Conservation (phyloP, 306 rosid species). For the Styphnolobium japonicum region DNA sequence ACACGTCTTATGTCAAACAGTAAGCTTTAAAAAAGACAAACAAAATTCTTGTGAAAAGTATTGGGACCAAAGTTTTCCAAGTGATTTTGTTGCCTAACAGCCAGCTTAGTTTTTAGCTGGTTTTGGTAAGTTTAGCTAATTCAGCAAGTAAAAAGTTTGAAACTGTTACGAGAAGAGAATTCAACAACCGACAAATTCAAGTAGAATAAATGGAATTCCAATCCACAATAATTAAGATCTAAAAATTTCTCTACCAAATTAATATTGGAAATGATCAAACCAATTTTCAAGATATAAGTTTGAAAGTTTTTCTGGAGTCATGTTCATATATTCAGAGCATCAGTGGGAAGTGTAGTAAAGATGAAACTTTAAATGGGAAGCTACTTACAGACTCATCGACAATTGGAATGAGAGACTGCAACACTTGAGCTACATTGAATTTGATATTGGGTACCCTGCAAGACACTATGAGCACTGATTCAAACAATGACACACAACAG, state of each 20-base stretch:
- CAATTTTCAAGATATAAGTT: not conserved
- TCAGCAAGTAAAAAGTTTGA: not conserved
- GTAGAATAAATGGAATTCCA: not conserved
- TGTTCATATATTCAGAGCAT: not conserved
- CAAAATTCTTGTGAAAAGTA: not conserved
- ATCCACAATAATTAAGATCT: not conserved
- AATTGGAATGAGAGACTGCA: conserved; percentile 86
- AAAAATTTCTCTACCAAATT: not conserved
- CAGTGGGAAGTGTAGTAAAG: not conserved
- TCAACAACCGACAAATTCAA: not conserved
- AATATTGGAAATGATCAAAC: not conserved
- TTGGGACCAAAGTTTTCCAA: not conserved
- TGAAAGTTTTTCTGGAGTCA: not conserved
- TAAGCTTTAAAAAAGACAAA: not conserved
- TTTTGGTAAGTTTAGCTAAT: not conserved
- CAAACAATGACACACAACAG: conserved; percentile 9
- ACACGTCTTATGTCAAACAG: no score
- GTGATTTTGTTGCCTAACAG: not conserved
- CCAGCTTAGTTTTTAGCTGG: not conserved
- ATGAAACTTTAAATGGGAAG: conserved; percentile 27
- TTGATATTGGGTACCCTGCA: conserved; percentile 97
- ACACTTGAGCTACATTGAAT: conserved; percentile 94
- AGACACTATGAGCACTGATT: conserved; percentile 27
- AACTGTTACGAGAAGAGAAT: not conserved
- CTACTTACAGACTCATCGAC: conserved; percentile 83